Evolutionary conservation across 2,329 filamentous ascomycete species (phyloP), one percentile per base, ranked within the genome.

Genomic region (Esteya vermicola): DNA sequence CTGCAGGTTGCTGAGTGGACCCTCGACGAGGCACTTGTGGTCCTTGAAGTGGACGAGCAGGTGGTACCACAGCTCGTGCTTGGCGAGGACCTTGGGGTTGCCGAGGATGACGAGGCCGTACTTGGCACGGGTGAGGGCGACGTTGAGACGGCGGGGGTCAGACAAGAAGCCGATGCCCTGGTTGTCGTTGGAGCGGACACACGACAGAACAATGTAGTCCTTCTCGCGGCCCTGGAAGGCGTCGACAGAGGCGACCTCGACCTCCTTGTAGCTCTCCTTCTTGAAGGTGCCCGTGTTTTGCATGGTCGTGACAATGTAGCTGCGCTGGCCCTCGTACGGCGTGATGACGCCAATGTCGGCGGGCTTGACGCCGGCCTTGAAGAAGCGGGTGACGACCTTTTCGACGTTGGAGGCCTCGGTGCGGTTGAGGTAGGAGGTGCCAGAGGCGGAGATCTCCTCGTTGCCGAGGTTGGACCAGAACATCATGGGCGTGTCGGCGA

Each of bases 291-390:
- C 91, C 12, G 83, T 91, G 47, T 89, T 86, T 62, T 98, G 91
- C 89, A 98, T 96, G n/a, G 89, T 95, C 56, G 85, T 93, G 43
- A 98, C 91, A 48, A 98, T 88, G 58, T 94, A 98, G 62, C 88
- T 95, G 54, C 91, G 82, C 63, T 98, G 91, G 43, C 91, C 91
- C 63, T 98, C 91, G 58, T 98, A 98, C 40, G 91, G 91, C 14
- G 91, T 98, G 55, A 98, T 96, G 52, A 98, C 91, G 64, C 91
- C 91, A 55, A 98, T 96, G 49, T 89, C 85, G 37, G 72, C 70
- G 6, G 91, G 88, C 54, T 88, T 83, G n/a, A 98, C 91, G 36
- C 89, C 89, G 20, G 93, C 91, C 62, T 95, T 96, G 75, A 98
- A 95, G 64, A 98, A 98, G 37, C 91, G 81, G 9, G 89, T 95